Percentiles rank a stretch among this genome's conserved stretches.
These are phyloP conservation scores for Mycosphaerella sp. DNA, from an alignment of 2,329 filamentous ascomycete species.

Conservation along the genomic window DNA sequence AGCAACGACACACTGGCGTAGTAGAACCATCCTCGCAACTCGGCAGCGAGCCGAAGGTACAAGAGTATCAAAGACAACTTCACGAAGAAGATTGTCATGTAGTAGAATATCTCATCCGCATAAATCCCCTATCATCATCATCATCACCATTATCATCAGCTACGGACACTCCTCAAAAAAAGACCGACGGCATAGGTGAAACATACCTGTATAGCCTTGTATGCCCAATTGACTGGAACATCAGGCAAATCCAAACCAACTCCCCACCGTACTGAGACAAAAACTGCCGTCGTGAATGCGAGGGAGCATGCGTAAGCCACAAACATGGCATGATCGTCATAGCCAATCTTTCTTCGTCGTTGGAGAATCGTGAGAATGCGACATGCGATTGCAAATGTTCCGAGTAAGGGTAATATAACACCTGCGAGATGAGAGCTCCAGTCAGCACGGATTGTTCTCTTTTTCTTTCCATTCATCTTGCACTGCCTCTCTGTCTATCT, in stretches of 20 bases:
- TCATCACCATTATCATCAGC: neutral
- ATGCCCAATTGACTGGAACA: conserved; percentile 18
- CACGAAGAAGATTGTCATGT: conserved; percentile 37
- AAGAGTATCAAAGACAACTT: conserved; percentile 39
- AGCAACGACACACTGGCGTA: conserved; percentile 30
- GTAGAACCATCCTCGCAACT: conserved; percentile 21
- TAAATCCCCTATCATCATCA: conserved; percentile 22
- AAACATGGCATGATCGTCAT: conserved; percentile 23
- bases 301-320: conserved; percentile 19
- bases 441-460: neutral
- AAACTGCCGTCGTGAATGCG: conserved; percentile 18
- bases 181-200: no score
- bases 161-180: no score
- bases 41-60: conserved; percentile 35
- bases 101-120: conserved; percentile 35
- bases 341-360: conserved; percentile 18
- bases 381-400: conserved; percentile 19
- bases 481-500: neutral
- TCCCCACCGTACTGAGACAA: conserved; percentile 23
- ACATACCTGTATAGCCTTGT: conserved; percentile 20
- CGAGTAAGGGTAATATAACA: conserved; percentile 17
- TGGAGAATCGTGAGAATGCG: conserved; percentile 17
- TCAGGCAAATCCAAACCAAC: conserved; percentile 17
- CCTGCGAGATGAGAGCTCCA: conserved; percentile 10
- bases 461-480: neutral